These are phyloP conservation scores for Fusarium oxysporum DNA, from an alignment of 2,329 filamentous ascomycete species.

Conservation along the genomic window DNA sequence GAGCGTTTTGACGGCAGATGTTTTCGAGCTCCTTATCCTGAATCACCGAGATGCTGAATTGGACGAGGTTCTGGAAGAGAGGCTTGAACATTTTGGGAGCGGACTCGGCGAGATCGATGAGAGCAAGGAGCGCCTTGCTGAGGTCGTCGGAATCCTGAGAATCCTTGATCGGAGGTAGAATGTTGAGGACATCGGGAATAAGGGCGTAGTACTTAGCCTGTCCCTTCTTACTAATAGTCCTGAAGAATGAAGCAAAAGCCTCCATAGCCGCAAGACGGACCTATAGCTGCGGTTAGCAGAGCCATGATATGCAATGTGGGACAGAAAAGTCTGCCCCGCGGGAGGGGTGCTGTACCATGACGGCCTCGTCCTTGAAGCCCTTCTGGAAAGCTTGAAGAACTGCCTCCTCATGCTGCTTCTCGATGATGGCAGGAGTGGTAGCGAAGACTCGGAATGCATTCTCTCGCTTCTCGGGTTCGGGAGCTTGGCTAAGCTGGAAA, in stretches of 20 bases:
- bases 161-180: slow-evolving; percentile 93
- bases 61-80: slow-evolving; percentile 91
- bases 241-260: slow-evolving; percentile 96
- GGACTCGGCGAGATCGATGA: slow-evolving; percentile 95
- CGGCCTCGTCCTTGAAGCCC: slow-evolving; percentile 90
- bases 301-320: slow-evolving; percentile 5
- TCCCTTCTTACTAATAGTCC: slow-evolving; percentile 86
- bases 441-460: slow-evolving; percentile 95
- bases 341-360: slow-evolving; percentile 67
- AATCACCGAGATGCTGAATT: slow-evolving; percentile 92
- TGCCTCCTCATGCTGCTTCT: slow-evolving; percentile 93
- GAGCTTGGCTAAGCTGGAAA: slow-evolving; percentile 90
- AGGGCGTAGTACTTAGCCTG: slow-evolving; percentile 89
- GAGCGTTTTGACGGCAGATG: slow-evolving; percentile 89
- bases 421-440: slow-evolving; percentile 93
- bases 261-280: slow-evolving; percentile 96
- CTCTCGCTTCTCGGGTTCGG: slow-evolving; percentile 86
- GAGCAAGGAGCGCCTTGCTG: slow-evolving; percentile 86
- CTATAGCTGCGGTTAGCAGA: slow-evolving; percentile 54
- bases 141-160: slow-evolving; percentile 90
- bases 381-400: slow-evolving; percentile 89
- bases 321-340: slow-evolving; percentile 14
- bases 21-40: slow-evolving; percentile 96
- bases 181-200: slow-evolving; percentile 92
- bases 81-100: slow-evolving; percentile 97